phyloP scores from a whole-genome alignment of 2,329 filamentous ascomycete species.

The Penicillium sp. region DNA sequence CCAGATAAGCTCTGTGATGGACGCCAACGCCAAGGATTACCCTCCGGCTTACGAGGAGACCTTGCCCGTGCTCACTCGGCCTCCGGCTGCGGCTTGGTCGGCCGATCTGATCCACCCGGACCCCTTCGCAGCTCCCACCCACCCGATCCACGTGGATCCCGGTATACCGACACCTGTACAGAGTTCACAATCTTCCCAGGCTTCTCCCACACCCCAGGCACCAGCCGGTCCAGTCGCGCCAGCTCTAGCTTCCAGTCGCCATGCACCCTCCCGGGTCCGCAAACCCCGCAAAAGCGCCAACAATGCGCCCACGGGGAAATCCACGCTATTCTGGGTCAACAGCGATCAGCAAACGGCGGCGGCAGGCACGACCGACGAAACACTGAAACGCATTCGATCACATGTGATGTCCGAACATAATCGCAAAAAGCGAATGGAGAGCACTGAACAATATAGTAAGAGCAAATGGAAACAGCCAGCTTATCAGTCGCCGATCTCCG shows the following conservation, averaged over 20 bases:
- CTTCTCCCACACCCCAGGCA: constrained; percentile 2
- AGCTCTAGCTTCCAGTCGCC: constrained; percentile 10
- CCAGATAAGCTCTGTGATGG: constrained; percentile 24
- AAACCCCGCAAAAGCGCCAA: constrained; percentile 34
- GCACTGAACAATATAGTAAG: constrained; percentile 38
- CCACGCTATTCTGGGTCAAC: constrained; percentile 43
- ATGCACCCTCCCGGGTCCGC: constrained; percentile 31
- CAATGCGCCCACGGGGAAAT: constrained; percentile 29
- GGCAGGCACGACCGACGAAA: constrained; percentile 38
- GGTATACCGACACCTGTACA: constrained; percentile 2
- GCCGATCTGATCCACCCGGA: constrained; percentile 18
- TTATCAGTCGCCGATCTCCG: constrained; percentile 31
- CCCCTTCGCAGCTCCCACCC: constrained; percentile 8
- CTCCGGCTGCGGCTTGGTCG: constrained; percentile 18
- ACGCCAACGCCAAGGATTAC: constrained; percentile 31
- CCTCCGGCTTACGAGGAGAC: constrained; percentile 25
- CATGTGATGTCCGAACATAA: constrained; percentile 45
- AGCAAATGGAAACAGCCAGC: constrained; percentile 39
- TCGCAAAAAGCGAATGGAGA: constrained; percentile 41
- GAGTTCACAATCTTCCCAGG: not conserved
- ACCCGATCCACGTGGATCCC: not conserved
- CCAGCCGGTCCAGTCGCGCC: constrained; percentile 9
- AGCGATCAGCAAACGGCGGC: constrained; percentile 38
- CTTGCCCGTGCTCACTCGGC: constrained; percentile 29
- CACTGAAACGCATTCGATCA: constrained; percentile 42